Conservation (phyloP, 352 stramenopile genomes). For the Phytopythium sindhum region DNA sequence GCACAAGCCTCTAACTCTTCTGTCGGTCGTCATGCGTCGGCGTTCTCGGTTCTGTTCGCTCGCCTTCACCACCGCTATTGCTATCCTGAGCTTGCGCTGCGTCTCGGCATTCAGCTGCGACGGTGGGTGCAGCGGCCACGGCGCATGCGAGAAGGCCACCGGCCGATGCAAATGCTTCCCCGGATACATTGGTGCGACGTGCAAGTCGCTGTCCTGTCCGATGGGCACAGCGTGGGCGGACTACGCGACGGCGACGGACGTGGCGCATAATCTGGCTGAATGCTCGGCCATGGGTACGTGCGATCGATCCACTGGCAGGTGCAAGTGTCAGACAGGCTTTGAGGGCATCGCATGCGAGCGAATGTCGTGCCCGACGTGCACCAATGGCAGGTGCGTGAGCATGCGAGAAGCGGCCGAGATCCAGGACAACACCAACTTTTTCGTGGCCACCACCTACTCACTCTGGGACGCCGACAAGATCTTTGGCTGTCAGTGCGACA, state of each 20-base stretch:
- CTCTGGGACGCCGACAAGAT: conserved; percentile 87
- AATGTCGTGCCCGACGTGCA: conserved; percentile 59
- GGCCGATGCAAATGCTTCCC: conserved; percentile 83
- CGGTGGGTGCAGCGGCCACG: conserved; percentile 84
- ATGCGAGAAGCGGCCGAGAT: conserved; percentile 61
- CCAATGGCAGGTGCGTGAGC: conserved; percentile 63
- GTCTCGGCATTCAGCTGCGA: conserved; percentile 42
- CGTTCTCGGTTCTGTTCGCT: neutral
- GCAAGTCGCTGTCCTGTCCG: conserved; percentile 47
- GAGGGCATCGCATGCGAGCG: conserved; percentile 76
- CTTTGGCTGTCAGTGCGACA: conserved; percentile 86
- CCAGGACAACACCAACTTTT: conserved; percentile 69
- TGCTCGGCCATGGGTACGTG: conserved; percentile 87
- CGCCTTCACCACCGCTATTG: neutral
- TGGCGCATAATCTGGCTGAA: conserved; percentile 75
- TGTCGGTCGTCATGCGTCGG: conserved; percentile 6
- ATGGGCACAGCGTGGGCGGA: conserved; percentile 55
- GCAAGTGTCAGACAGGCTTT: conserved; percentile 53
- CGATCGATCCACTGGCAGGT: conserved; percentile 63
- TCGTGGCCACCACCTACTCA: conserved; percentile 41
- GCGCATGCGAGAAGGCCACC: conserved; percentile 39
- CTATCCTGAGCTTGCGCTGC: conserved; percentile 3
- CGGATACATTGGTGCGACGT: conserved; percentile 68
- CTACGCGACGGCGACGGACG: conserved; percentile 46
- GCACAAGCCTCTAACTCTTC: neutral